These are phyloP conservation scores for Colletotrichum zoysiae DNA, from an alignment of 2,329 filamentous ascomycete species.

Conservation along the genomic window DNA sequence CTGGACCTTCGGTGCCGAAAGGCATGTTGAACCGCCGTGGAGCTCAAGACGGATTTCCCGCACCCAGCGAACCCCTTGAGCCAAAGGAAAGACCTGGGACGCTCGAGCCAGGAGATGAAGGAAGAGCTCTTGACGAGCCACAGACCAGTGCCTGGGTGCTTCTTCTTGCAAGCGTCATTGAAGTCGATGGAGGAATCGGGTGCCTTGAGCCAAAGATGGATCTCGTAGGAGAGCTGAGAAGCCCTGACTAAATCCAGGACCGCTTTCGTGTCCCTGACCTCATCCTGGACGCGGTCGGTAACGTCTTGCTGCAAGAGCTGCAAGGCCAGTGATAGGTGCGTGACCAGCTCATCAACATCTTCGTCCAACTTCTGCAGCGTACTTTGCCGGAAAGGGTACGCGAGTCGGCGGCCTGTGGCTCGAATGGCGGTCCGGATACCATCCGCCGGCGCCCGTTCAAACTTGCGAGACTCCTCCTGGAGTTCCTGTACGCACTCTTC, in stretches of 20 bases:
- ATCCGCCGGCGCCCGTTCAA: constrained; percentile 33
- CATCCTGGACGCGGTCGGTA: constrained; percentile 44
- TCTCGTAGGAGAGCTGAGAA: constrained; percentile 45
- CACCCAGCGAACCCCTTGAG: constrained; percentile 55
- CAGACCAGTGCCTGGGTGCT: constrained; percentile 49
- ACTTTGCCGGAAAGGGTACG: constrained; percentile 52
- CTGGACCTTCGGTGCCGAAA: constrained; percentile 43
- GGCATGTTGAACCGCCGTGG: constrained; percentile 51
- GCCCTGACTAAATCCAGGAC: constrained; percentile 47
- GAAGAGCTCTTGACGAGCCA: constrained; percentile 49
- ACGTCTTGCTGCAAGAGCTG: constrained; percentile 50
- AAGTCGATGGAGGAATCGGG: constrained; percentile 53
- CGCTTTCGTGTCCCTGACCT: constrained; percentile 46
- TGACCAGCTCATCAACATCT: constrained; percentile 50
- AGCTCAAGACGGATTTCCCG: constrained; percentile 56
- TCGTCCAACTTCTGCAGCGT: constrained; percentile 55
- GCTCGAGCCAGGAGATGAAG: constrained; percentile 48
- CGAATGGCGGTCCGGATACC: constrained; percentile 13
- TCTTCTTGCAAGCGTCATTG: constrained; percentile 49
- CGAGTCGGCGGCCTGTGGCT: constrained; percentile 41
- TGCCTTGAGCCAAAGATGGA: constrained; percentile 51
- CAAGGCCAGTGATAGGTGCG: constrained; percentile 49
- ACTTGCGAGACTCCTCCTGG: constrained; percentile 46
- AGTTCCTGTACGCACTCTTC: constrained; percentile 49
- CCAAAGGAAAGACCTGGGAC: constrained; percentile 53